These are phyloP conservation scores for Paramecium biaurelia DNA, from an alignment of 73 alveolate species.

Conservation along the genomic window DNA sequence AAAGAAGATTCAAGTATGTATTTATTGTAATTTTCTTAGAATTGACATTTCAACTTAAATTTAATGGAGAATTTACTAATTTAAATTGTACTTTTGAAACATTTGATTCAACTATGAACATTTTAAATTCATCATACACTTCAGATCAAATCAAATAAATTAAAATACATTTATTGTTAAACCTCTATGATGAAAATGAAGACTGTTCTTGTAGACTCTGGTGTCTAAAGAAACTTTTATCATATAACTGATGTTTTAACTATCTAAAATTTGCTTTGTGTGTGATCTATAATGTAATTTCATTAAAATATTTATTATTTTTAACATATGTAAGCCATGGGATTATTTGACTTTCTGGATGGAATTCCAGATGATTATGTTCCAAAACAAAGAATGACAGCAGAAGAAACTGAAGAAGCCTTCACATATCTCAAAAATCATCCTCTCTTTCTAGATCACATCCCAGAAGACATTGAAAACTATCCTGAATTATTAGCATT, in stretches of 20 bases:
- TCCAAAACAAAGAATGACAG: slow-evolving; percentile 58
- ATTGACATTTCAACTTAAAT: neutral
- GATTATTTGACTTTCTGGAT: slow-evolving; percentile 52
- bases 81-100: neutral
- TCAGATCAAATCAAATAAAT: neutral
- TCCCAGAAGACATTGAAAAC: slow-evolving; percentile 52
- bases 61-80: neutral
- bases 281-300: neutral
- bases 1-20: neutral
- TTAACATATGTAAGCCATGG: neutral
- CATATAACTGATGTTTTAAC: neutral
- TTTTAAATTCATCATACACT: neutral
- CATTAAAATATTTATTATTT: neutral
- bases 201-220: slow-evolving; percentile 46
- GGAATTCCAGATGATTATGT: slow-evolving; percentile 62
- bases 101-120: neutral
- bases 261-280: neutral
- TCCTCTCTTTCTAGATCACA: slow-evolving; percentile 58
- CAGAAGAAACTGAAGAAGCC: slow-evolving; percentile 60
- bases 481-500: slow-evolving; percentile 53
- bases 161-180: neutral
- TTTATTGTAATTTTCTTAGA: neutral
- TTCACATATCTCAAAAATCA: slow-evolving; percentile 47
- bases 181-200: slow-evolving; percentile 29
- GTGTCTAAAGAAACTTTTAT: slow-evolving; percentile 5